Base-by-base conservation (phyloP, 139 green algal genomes). In the Deuterostichococcus epilithicus region DNA sequence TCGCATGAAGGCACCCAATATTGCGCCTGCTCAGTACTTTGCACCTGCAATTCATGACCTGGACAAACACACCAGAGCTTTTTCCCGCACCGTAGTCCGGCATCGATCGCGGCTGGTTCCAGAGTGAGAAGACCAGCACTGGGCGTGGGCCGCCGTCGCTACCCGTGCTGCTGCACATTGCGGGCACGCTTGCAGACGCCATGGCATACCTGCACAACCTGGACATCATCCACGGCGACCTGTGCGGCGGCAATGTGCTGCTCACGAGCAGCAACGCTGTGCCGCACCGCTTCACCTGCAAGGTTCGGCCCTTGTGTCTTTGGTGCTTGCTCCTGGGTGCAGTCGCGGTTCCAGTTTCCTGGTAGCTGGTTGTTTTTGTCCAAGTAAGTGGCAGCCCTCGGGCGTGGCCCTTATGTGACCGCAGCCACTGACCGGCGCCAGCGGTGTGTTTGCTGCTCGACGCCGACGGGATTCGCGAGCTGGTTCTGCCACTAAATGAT, bases 171-270 rank as follows among this genome's bases (percentile, higher is more conserved):
- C 42, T 84, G n/a, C 1, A 58, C 34, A 78, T 70, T 34, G 70
- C 70, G 23, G 25, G 39, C 20, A 79, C 87, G 70, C 72, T 90
- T 25, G 84, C 86, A 3, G 32, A 35, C 1, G 86, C 52, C 63
- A 78, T 90, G 81, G 66, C 58, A 4, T 84, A 84, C 74, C 74
- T 90, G 20, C 86, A 90, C 74, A 23, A 28, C 47, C 25, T 33
- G 1, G 79, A 75, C 76, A 78, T 85, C 30, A 36, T 89, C 70
- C 86, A 90, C 76, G 79, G 85, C 35, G 83, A 87, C 74, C 76
- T 90, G n/a, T 86, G 76, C 5, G 80, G 77, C 71, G 79, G 75
- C 66, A 88, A 89, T 37, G 85, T 89, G 66, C 82, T 88, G 69
- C 80, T 88, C 52, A 38, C 68, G 18, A 70, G 23, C 60, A 39